A percentile compares a stretch with the other conserved stretches of the same genome.
Evolutionary conservation across 2,329 filamentous ascomycete genomes (phyloP).

Genomic region (Botrytis deweyae): DNA sequence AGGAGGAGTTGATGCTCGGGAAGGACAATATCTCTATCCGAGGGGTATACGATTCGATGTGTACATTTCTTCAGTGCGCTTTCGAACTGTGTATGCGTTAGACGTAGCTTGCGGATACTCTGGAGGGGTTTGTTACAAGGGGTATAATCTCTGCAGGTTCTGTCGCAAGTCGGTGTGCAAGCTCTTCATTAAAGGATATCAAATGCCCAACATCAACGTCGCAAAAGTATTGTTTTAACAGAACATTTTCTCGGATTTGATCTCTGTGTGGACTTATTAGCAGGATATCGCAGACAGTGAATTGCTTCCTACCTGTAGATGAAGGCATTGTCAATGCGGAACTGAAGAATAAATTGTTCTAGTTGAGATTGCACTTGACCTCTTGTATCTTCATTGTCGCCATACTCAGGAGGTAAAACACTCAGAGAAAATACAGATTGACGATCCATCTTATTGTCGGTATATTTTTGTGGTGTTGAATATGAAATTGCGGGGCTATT

Average conservation of each 20-base stretch:
- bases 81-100: constrained; percentile 67
- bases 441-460: constrained; percentile 66
- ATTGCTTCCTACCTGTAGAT: constrained; percentile 73
- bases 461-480: constrained; percentile 7
- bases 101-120: background rate
- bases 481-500: constrained; percentile 10
- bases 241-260: constrained; percentile 90
- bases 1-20: constrained; percentile 93
- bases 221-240: constrained; percentile 92
- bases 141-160: constrained; percentile 93
- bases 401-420: constrained; percentile 68
- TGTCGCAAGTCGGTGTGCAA: constrained; percentile 84
- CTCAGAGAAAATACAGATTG: constrained; percentile 84
- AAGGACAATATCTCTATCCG: constrained; percentile 61
- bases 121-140: constrained; percentile 57
- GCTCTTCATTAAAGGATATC: constrained; percentile 93
- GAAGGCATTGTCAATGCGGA: constrained; percentile 90
- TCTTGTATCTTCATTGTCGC: constrained; percentile 63
- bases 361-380: constrained; percentile 75
- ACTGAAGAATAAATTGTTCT: constrained; percentile 88
- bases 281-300: background rate
- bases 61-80: constrained; percentile 86
- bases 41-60: constrained; percentile 87
- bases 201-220: constrained; percentile 94
- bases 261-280: constrained; percentile 60